Conservation (phyloP, 148 eudicot genomes). For the Heliosperma pusillum region DNA sequence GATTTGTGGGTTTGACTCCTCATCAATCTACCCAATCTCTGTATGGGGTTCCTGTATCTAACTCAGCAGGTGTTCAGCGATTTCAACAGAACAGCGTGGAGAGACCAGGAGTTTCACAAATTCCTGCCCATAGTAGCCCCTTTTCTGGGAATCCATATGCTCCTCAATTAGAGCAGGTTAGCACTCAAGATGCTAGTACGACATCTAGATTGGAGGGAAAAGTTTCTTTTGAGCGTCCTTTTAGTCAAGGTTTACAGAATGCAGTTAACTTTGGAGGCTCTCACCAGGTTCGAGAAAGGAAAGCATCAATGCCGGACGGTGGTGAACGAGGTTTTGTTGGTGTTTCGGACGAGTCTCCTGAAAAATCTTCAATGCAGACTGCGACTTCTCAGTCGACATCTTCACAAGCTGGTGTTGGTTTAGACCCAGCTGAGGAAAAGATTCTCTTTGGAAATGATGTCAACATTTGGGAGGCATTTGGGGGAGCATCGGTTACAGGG, state of each 20-base stretch:
- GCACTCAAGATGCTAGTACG: slow-evolving; percentile 39
- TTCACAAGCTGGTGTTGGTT: slow-evolving; percentile 46
- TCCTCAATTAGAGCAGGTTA: slow-evolving; percentile 40
- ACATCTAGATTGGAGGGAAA: slow-evolving; percentile 48
- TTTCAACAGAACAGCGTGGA: slow-evolving; percentile 37
- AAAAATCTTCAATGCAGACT: slow-evolving; percentile 31
- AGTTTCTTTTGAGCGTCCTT: slow-evolving; percentile 40
- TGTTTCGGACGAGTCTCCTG: slow-evolving; percentile 35
- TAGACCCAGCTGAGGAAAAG: slow-evolving; percentile 91
- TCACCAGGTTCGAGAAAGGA: slow-evolving; percentile 47
- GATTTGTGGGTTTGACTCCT: slow-evolving; percentile 47
- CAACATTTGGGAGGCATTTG: slow-evolving; percentile 93
- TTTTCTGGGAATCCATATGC: slow-evolving; percentile 51
- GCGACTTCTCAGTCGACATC: slow-evolving; percentile 44
- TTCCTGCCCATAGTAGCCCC: slow-evolving; percentile 35
- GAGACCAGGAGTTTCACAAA: slow-evolving; percentile 46
- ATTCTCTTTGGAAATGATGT: slow-evolving; percentile 83
- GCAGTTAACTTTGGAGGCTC: slow-evolving; percentile 39
- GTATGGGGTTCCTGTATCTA: slow-evolving; percentile 82
- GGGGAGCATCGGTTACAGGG: slow-evolving; percentile 41
- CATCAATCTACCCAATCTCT: slow-evolving; percentile 77
- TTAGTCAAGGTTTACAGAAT: slow-evolving; percentile 43
- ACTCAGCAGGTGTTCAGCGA: slow-evolving; percentile 39
- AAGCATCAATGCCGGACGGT: slow-evolving; percentile 32
- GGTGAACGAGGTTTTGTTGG: slow-evolving; percentile 40